Base-by-base conservation (phyloP, 108 stramenopile species). In the Skeletonema potamos region DNA sequence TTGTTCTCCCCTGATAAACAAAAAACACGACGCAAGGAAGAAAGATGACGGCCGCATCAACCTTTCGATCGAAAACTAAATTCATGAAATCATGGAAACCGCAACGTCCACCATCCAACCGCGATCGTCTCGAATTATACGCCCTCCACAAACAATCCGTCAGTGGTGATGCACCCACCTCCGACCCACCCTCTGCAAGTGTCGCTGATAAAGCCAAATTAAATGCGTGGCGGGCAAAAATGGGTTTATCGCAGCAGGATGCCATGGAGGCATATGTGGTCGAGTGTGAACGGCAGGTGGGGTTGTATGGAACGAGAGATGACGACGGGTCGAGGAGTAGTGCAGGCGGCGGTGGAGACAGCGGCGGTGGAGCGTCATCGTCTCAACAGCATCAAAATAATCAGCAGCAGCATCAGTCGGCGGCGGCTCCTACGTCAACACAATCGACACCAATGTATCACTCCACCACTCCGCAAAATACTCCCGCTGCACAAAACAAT, bases 111-210 rank as follows among this genome's bases (percentile, higher is more conserved):
- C 93, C 93, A 30, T 94, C 91, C 86, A 95, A 95, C 66, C 86
- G 91, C 20, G 90, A 95, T 71, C 82, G 87, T 20, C 75, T 95
- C 67, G 94, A 95, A 76, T 79, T 95, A 1, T 95, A 92, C 69
- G 94, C 94, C n/a, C 85, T 92, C 41, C 94, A 95, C 89, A 95
- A 95, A 64, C 91, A 92, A 69, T 84, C 90, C 1, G 87, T 90
- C 4, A 77, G 74, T 30, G 89, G 90, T 13, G 94, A 95, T 69
- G 91, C 91, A 22, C 91, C 91, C 44, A 26, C 60, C 46, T 28
- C 56, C 57, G 57, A 75, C 66, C 56, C 73, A 79, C 39, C 58
- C 70, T 26, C 58, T 44, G 51, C 65, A n/a, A 84, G 86, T 27
- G 70, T 83, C 11, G 73, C 91, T 17, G 93, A 94, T 70, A 87